phyloP scores from a whole-genome alignment of 2,329 filamentous ascomycete genomes.

The Coniochaeta sp. region DNA sequence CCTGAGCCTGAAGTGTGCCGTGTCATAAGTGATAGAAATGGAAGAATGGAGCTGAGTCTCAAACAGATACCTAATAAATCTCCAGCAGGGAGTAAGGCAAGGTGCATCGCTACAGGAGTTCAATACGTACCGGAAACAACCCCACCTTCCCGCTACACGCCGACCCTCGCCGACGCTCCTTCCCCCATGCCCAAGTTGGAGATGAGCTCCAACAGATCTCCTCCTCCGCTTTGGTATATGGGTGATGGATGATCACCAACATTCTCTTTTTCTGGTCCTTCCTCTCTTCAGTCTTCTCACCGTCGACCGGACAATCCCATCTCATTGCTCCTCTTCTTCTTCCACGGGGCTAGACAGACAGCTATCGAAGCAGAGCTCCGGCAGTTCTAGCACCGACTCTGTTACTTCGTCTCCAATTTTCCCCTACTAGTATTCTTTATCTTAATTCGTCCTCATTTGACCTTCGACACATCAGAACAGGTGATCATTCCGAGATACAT shows the following conservation, averaged over 20 bases:
- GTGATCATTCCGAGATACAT: no score
- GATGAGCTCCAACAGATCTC: neutral
- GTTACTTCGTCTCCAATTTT: conserved; percentile 5
- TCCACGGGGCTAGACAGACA: conserved; percentile 13
- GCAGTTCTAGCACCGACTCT: conserved; percentile 4
- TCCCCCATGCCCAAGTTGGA: neutral
- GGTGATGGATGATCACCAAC: conserved; percentile 5
- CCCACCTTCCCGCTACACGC: neutral
- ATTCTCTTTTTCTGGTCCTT: neutral
- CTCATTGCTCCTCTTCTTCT: conserved; percentile 8
- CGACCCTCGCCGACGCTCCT: conserved; percentile 1
- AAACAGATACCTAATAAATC: neutral
- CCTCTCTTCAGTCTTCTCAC: conserved; percentile 13
- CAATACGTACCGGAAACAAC: neutral
- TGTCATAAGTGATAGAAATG: neutral
- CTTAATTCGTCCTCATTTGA: neutral
- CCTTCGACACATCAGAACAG: neutral
- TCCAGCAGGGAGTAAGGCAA: neutral
- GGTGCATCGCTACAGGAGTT: neutral
- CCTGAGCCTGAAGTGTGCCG: neutral
- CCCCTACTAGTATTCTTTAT: neutral
- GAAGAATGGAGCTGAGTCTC: neutral
- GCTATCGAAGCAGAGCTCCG: conserved; percentile 21
- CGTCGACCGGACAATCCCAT: neutral
- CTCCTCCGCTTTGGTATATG: neutral